Evolutionary conservation across 1,284 basidiomycete species (phyloP).

Genomic region (Mrakiaceae sp.): DNA sequence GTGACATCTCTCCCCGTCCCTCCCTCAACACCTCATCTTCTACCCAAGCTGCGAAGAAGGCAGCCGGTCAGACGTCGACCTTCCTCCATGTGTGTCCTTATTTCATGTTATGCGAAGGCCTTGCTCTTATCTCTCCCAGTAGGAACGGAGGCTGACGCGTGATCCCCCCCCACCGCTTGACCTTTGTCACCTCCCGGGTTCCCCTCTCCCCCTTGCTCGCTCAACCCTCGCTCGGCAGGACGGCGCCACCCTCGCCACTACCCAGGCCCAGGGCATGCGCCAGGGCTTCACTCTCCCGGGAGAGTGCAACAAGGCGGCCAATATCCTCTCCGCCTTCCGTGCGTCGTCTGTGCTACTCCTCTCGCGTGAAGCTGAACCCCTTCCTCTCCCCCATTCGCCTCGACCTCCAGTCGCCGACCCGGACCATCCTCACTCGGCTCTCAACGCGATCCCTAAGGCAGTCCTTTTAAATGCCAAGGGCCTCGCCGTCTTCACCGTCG

Average conservation of each 20-base stretch:
- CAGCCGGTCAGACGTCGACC: slow-evolving; percentile 4
- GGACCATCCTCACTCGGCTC: slow-evolving; percentile 71
- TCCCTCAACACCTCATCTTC: not conserved
- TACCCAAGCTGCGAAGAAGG: slow-evolving; percentile 7
- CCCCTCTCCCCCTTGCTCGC: not conserved
- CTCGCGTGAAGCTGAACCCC: not conserved
- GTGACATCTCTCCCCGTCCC: not conserved
- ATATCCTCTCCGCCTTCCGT: slow-evolving; percentile 78
- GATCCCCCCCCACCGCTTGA: not conserved
- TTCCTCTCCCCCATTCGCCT: not conserved
- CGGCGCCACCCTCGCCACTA: slow-evolving; percentile 1
- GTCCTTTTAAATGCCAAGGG: slow-evolving; percentile 82
- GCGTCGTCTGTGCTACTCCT: slow-evolving; percentile 44
- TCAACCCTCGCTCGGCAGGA: not conserved
- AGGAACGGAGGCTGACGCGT: not conserved
- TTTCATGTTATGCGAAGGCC: not conserved
- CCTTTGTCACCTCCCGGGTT: not conserved
- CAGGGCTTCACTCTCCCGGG: slow-evolving; percentile 75
- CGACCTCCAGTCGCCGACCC: slow-evolving; percentile 60
- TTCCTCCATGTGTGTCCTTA: slow-evolving; percentile 1
- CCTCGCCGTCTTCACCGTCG: slow-evolving; percentile 63
- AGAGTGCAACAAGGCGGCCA: slow-evolving; percentile 82
- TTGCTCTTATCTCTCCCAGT: not conserved
- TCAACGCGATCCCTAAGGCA: slow-evolving; percentile 90
- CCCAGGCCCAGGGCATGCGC: slow-evolving; percentile 42